Evolutionary conservation across 805 yeast genomes (phyloP), one percentile per base, ranked within the genome.

Genomic region (Cyberlindnera lachancei): DNA sequence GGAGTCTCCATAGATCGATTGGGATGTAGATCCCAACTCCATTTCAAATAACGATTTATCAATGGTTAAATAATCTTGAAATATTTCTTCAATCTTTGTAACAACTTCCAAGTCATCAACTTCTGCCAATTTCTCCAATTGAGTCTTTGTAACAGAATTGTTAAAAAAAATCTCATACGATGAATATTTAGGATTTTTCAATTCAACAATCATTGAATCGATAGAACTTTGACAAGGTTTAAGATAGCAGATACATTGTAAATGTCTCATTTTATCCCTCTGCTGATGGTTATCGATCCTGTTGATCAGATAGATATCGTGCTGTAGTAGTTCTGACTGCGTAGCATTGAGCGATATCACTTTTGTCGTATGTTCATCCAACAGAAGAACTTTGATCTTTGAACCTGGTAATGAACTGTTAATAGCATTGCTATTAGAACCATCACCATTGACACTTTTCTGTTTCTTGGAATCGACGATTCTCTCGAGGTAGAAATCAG

Each of bases 311-410:
- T 83, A 86, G n/a, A 92, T 73, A 40, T 90, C 95, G 45, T 84
- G 73, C 43, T 80, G 75, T 23, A 92, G 66, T 27, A 92, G 65
- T 35, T 78, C 82, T 3, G 94, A 79, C 53, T 92, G 98, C 3
- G 96, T 82, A 18, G 94, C 74, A 45, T 82, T 76, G 71, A 92
- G 68, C n/a, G 96, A 86, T 15, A 92, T 73, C 16, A 87, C 75
- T 0, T 87, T 68, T 6, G 94, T 83, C 3, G 98, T 90, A 42
- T 68, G 66, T 31, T 70, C 63, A 52, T 92, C 98, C 35, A 92
- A 67, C 24, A 92, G 64, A 23, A 92, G 64, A 18, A 88, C 94
- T 42, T 75, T 75, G 37, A 88, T 77, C 40, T 68, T 51, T 16
- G 56, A 48, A 6, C 53, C 54, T 7, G 56, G 56, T 9, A 44